A percentile compares a stretch with the other conserved stretches of the same genome.
Conservation (phyloP, 306 rosid species). For the Mucuna pruriens region DNA sequence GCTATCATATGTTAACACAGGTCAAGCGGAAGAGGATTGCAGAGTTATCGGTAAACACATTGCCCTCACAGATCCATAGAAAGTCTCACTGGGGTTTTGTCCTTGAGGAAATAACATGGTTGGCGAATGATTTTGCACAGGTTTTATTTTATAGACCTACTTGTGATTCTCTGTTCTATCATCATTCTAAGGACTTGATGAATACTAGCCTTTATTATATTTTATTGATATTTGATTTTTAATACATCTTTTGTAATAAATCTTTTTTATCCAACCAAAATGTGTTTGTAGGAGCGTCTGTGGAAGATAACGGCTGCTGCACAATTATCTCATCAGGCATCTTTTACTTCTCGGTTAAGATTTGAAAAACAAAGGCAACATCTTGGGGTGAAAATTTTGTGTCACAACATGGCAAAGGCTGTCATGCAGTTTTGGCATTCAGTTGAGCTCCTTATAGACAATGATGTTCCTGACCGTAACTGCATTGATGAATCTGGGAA, state of each 20-base stretch:
- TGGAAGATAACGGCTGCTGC: constrained; percentile 96
- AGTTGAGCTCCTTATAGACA: constrained; percentile 65
- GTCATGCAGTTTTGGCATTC: constrained; percentile 96
- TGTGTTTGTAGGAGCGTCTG: constrained; percentile 78
- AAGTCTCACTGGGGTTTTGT: constrained; percentile 96
- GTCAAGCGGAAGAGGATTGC: constrained; percentile 93
- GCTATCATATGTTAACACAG: constrained; percentile 53
- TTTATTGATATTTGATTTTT: constrained; percentile 14
- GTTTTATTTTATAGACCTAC: constrained; percentile 54
- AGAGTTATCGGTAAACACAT: constrained; percentile 71
- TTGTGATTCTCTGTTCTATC: neutral
- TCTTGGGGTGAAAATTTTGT: constrained; percentile 62
- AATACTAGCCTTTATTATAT: neutral
- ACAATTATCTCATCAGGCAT: constrained; percentile 71
- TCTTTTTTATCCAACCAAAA: constrained; percentile 21
- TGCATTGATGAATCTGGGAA: constrained; percentile 39
- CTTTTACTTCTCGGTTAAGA: constrained; percentile 74
- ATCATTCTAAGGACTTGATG: neutral
- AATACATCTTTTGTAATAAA: neutral
- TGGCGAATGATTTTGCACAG: constrained; percentile 99
- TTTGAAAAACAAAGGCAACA: constrained; percentile 58
- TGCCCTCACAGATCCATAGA: constrained; percentile 56
- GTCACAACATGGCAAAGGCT: constrained; percentile 83
- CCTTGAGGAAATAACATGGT: constrained; percentile 97
- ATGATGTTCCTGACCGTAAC: constrained; percentile 41